Percentiles rank a stretch among this genome's conserved stretches.
phyloP scores from a whole-genome alignment of 1,284 basidiomycete species.

The Ceratobasidium sp. region DNA sequence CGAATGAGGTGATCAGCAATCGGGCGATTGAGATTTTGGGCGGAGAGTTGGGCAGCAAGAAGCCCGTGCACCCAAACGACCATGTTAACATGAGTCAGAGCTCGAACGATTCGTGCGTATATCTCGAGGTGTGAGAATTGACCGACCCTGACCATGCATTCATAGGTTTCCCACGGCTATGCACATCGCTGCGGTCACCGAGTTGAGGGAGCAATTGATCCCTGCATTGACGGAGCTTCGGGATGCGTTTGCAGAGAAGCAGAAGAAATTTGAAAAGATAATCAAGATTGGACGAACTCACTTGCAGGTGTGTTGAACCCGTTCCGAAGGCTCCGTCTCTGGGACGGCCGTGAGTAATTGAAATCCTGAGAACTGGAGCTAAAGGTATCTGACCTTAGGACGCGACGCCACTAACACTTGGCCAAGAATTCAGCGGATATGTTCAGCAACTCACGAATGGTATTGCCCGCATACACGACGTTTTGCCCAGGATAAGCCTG shows the following conservation, averaged over 20 bases:
- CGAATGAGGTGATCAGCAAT: constrained; percentile 99
- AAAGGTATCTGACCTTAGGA: too few relatives aligned
- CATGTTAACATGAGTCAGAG: constrained; percentile 99
- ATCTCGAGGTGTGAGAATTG: constrained; percentile 44
- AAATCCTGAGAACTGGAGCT: too few relatives aligned
- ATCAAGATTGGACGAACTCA: constrained; percentile 99
- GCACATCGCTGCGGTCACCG: constrained; percentile 96
- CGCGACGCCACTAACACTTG: constrained; percentile 96
- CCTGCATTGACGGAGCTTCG: constrained; percentile 87
- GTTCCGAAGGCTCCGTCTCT: background rate
- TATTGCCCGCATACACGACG: constrained; percentile 83
- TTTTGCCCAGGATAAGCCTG: constrained; percentile 85
- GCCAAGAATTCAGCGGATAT: constrained; percentile 99
- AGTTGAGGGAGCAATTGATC: constrained; percentile 81
- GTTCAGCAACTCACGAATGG: constrained; percentile 94
- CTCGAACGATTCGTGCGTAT: constrained; percentile 90
- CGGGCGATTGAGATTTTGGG: constrained; percentile 97
- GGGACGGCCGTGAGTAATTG: background rate
- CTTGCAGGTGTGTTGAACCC: constrained; percentile 67
- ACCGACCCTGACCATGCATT: constrained; percentile 12
- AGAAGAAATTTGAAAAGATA: constrained; percentile 82
- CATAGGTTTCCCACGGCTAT: constrained; percentile 97
- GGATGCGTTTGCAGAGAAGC: constrained; percentile 83
- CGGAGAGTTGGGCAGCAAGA: constrained; percentile 94
- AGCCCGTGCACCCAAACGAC: constrained; percentile 98